Evolutionary conservation across 495 filamentous ascomycete genomes (phyloP).

Genomic region (Daldinia caldariorum): DNA sequence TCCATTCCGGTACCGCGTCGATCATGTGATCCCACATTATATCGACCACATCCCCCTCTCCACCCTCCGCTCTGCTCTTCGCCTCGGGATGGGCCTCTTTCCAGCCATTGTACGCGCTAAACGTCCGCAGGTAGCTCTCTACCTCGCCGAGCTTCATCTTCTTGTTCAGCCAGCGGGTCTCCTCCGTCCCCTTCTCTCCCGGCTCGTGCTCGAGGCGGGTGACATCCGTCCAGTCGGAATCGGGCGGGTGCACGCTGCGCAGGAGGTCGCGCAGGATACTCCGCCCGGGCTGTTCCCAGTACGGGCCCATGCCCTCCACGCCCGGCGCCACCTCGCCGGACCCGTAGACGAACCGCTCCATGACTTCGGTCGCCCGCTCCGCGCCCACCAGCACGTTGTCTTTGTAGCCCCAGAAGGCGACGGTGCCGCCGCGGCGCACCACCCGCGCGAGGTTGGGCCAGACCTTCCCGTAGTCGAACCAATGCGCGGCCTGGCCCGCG

Average conservation of each 20-base stretch:
- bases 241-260: slow-evolving; percentile 60
- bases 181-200: slow-evolving; percentile 53
- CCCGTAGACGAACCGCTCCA: slow-evolving; percentile 60
- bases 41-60: slow-evolving; percentile 64
- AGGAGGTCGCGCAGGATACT: slow-evolving; percentile 60
- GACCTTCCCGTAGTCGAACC: slow-evolving; percentile 65
- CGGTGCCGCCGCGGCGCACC: slow-evolving; percentile 62
- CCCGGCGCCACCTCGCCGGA: slow-evolving; percentile 53
- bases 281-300: slow-evolving; percentile 70
- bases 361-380: slow-evolving; percentile 58
- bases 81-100: slow-evolving; percentile 57
- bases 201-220: slow-evolving; percentile 67
- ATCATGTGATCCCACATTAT: slow-evolving; percentile 64
- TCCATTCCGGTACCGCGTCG: slow-evolving; percentile 60
- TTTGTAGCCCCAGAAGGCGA: slow-evolving; percentile 72
- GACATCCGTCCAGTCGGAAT: slow-evolving; percentile 60
- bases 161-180: slow-evolving; percentile 61
- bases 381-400: slow-evolving; percentile 65
- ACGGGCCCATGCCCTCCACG: slow-evolving; percentile 62
- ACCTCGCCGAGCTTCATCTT: slow-evolving; percentile 63
- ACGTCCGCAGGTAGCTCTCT: slow-evolving; percentile 66
- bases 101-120: slow-evolving; percentile 66
- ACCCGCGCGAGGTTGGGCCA: slow-evolving; percentile 66
- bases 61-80: slow-evolving; percentile 59
- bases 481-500: slow-evolving; percentile 71